These are phyloP conservation scores for Acacia pycnantha DNA, from an alignment of 331 rosid species.

Conservation along the genomic window DNA sequence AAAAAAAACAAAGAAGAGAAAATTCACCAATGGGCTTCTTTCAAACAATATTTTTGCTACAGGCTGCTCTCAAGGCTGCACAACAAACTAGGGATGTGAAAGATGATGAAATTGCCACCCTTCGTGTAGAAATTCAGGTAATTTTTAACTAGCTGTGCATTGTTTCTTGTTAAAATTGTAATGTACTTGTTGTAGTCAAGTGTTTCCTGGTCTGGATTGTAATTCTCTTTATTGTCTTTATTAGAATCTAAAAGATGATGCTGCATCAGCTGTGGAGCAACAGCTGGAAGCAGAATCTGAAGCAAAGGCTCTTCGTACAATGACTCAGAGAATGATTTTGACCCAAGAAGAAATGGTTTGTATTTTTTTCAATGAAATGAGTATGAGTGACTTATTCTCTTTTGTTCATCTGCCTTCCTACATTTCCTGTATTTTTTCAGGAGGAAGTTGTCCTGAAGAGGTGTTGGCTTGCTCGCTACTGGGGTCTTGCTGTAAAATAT, in stretches of 20 bases:
- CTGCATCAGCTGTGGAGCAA: constrained; percentile 67
- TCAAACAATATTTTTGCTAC: constrained; percentile 39
- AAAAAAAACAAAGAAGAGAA: not conserved
- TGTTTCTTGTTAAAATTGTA: not conserved
- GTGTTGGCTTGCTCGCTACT: constrained; percentile 99
- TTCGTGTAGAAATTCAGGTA: constrained; percentile 87
- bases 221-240: constrained; percentile 21
- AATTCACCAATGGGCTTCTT: constrained; percentile 11
- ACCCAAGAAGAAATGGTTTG: constrained; percentile 99
- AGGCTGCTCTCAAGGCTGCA: constrained; percentile 98
- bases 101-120: constrained; percentile 71
- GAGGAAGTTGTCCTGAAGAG: constrained; percentile 99
- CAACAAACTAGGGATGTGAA: constrained; percentile 75
- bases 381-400: constrained; percentile 1
- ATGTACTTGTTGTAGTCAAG: constrained; percentile 23
- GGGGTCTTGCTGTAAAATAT: constrained; percentile 89
- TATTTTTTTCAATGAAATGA: constrained; percentile 20
- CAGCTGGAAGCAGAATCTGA: constrained; percentile 92
- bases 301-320: constrained; percentile 81
- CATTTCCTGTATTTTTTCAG: constrained; percentile 37
- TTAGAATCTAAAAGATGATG: constrained; percentile 82
- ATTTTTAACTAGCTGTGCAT: constrained; percentile 5
- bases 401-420: constrained; percentile 25
- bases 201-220: constrained; percentile 26
- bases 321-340: constrained; percentile 97